These are phyloP conservation scores for Fusarium avenaceum DNA, from an alignment of 2,329 filamentous ascomycete species.

Conservation along the genomic window DNA sequence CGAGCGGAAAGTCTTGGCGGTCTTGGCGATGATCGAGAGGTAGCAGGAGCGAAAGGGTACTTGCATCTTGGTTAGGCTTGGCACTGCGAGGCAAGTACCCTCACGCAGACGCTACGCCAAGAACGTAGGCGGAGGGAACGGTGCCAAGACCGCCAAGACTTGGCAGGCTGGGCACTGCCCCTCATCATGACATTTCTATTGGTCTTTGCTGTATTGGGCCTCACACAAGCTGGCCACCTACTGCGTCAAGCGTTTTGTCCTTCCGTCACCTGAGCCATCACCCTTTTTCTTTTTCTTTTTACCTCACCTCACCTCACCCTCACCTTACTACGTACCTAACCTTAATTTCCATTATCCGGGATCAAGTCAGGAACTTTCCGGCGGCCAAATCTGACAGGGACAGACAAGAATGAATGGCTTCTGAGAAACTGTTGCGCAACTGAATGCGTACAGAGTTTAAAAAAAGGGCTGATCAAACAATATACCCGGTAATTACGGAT, in stretches of 20 bases:
- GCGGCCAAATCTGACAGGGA: slow-evolving; percentile 8
- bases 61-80: neutral
- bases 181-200: slow-evolving; percentile 52
- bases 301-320: slow-evolving; percentile 21
- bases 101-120: slow-evolving; percentile 31
- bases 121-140: slow-evolving; percentile 47
- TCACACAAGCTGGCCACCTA: slow-evolving; percentile 50
- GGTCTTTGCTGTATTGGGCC: slow-evolving; percentile 47
- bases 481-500: neutral
- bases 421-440: neutral
- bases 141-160: slow-evolving; percentile 57
- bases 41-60: slow-evolving; percentile 34
- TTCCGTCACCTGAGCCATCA: slow-evolving; percentile 50
- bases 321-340: neutral
- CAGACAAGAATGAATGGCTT: neutral
- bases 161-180: slow-evolving; percentile 57
- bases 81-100: slow-evolving; percentile 14
- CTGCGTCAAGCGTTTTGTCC: slow-evolving; percentile 51
- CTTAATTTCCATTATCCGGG: neutral
- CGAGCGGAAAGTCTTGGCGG: slow-evolving; percentile 57
- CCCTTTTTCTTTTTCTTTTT: slow-evolving; percentile 9
- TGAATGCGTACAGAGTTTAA: slow-evolving; percentile 14
- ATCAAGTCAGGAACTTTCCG: neutral
- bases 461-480: slow-evolving; percentile 6
- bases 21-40: slow-evolving; percentile 49